phyloP scores from a whole-genome alignment of 2,329 filamentous ascomycete species.

The Colletotrichum phormii region DNA sequence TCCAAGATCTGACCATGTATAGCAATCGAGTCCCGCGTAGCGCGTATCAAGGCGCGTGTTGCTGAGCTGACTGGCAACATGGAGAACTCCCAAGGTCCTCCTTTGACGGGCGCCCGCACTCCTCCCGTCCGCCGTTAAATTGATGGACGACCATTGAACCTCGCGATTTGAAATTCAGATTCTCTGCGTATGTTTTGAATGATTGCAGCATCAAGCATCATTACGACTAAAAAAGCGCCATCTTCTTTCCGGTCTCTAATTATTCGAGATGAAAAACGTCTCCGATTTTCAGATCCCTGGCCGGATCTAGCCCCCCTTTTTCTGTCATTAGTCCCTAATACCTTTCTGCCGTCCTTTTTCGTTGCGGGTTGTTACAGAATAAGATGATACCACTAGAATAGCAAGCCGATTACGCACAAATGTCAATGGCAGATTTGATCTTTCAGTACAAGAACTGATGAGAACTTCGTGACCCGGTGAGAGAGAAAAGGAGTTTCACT shows the following conservation, averaged over 20 bases:
- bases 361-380: slow-evolving; percentile 34
- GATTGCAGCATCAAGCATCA: slow-evolving; percentile 3
- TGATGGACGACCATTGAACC: neutral
- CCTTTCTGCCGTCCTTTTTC: slow-evolving; percentile 27
- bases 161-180: neutral
- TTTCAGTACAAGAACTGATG: slow-evolving; percentile 15
- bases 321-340: slow-evolving; percentile 28
- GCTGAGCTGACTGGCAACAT: slow-evolving; percentile 92
- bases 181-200: slow-evolving; percentile 2
- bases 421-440: slow-evolving; percentile 19
- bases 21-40: slow-evolving; percentile 97
- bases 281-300: slow-evolving; percentile 5
- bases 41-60: slow-evolving; percentile 96
- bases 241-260: slow-evolving; percentile 21
- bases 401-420: slow-evolving; percentile 32
- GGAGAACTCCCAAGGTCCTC: slow-evolving; percentile 64
- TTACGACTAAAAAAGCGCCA: slow-evolving; percentile 2
- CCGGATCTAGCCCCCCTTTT: slow-evolving; percentile 19
- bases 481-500: neutral
- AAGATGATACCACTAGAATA: slow-evolving; percentile 41
- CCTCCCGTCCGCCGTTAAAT: slow-evolving; percentile 33
- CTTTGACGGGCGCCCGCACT: slow-evolving; percentile 27
- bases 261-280: slow-evolving; percentile 11
- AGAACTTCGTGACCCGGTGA: neutral
- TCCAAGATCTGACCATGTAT: slow-evolving; percentile 41